These are phyloP conservation scores for Agrocybe chaxingu DNA, from an alignment of 768 basidiomycete species.

Conservation along the genomic window DNA sequence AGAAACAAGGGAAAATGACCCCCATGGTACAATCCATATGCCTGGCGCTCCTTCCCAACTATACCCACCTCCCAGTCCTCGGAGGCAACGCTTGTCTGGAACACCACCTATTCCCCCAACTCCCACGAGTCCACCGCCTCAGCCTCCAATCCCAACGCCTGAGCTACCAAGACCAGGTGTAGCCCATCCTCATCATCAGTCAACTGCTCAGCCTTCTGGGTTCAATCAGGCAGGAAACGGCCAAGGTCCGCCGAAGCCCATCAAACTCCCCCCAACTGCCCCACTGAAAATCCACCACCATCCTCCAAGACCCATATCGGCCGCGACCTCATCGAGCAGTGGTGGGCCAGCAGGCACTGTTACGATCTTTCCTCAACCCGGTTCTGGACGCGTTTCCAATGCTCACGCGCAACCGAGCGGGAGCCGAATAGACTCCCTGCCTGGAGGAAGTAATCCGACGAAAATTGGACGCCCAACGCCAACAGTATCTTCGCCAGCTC, in stretches of 20 bases:
- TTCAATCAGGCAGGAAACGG: not conserved
- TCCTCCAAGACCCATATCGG: not conserved
- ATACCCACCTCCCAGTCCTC: too few relatives aligned
- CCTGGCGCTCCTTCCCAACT: too few relatives aligned
- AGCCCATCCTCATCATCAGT: not conserved
- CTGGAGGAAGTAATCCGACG: too few relatives aligned
- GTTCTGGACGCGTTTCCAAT: too few relatives aligned
- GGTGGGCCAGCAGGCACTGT: not conserved
- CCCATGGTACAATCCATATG: too few relatives aligned
- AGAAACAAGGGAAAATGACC: too few relatives aligned
- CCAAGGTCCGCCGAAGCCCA: not conserved
- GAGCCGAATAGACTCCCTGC: too few relatives aligned
- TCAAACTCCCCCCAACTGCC: constrained; percentile 5
- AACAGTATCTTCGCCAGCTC: not conserved
- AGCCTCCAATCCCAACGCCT: not conserved
- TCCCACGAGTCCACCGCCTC: too few relatives aligned
- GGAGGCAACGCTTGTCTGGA: too few relatives aligned
- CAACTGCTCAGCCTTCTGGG: not conserved
- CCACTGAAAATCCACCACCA: constrained; percentile 13
- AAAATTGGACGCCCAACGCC: not conserved
- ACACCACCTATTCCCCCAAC: too few relatives aligned
- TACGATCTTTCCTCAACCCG: not conserved
- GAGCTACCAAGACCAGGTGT: not conserved
- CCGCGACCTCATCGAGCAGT: not conserved
- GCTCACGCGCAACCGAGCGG: not conserved